phyloP scores from a whole-genome alignment of 139 green algal genomes.

The Marvania coccoides region DNA sequence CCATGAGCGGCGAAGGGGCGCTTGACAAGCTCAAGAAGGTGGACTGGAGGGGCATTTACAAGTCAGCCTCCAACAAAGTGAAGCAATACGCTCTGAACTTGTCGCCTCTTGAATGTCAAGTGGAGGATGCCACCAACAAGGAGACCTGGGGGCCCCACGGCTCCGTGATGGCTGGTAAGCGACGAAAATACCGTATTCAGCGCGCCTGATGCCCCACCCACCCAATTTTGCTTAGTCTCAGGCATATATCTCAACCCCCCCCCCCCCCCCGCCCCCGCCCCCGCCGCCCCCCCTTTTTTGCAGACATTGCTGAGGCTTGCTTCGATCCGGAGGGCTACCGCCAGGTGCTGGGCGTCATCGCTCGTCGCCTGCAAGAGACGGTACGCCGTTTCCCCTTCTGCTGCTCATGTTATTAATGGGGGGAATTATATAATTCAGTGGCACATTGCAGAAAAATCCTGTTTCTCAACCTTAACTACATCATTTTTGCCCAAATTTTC shows the following conservation, averaged over 20 bases:
- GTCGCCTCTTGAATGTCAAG: constrained; percentile 67
- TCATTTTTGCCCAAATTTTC: not conserved
- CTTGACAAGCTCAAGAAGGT: constrained; percentile 30
- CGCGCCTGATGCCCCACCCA: too few relatives aligned
- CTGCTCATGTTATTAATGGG: not conserved
- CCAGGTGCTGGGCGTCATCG: constrained; percentile 77
- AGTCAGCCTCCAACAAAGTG: constrained; percentile 38
- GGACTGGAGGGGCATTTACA: constrained; percentile 33
- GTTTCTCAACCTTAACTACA: not conserved
- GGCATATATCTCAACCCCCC: too few relatives aligned
- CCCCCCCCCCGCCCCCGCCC: not conserved
- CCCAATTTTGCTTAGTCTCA: too few relatives aligned
- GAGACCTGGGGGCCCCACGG: constrained; percentile 86
- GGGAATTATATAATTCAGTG: too few relatives aligned
- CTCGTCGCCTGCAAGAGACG: constrained; percentile 58
- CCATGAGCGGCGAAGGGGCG: not conserved
- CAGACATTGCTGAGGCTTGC: constrained; percentile 70
- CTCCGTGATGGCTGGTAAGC: constrained; percentile 64
- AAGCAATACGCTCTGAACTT: constrained; percentile 65
- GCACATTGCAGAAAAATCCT: too few relatives aligned
- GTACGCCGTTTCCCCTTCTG: not conserved
- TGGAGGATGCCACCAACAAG: constrained; percentile 80
- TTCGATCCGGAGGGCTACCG: constrained; percentile 68
- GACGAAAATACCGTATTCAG: too few relatives aligned
- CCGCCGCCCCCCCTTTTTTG: not conserved